Evolutionary conservation across 208 protist genomes (phyloP).

Genomic region (Trypanosoma mega): DNA sequence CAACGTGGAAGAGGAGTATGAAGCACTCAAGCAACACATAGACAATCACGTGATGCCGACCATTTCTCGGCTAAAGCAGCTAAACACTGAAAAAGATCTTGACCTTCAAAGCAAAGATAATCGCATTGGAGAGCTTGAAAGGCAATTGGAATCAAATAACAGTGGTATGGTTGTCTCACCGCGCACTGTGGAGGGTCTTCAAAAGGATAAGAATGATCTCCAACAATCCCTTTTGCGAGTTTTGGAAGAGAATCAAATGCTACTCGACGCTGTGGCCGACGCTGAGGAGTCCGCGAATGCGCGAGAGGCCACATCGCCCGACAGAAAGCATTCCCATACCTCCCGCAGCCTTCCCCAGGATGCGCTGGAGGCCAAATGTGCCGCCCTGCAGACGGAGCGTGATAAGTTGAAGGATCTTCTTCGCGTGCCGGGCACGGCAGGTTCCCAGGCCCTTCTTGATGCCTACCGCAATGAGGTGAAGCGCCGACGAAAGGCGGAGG

Average conservation of each 20-base stretch:
- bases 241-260: not conserved
- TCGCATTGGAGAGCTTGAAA: not conserved
- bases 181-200: not conserved
- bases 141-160: not conserved
- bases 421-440: not conserved
- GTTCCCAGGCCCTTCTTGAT: not conserved
- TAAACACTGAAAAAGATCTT: not conserved
- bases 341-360: too few relatives aligned
- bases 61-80: not conserved
- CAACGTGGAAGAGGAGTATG: too few relatives aligned
- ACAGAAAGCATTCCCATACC: too few relatives aligned
- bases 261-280: not conserved
- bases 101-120: not conserved
- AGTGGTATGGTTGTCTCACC: not conserved
- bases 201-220: not conserved
- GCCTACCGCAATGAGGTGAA: constrained; percentile 11
- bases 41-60: not conserved
- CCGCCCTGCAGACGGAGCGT: not conserved
- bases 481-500: not conserved
- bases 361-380: not conserved
- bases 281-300: not conserved
- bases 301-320: not conserved
- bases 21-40: not conserved
- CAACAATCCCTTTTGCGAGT: not conserved
- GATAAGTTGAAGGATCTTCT: not conserved